Evolutionary conservation across 169 alveolate genomes (phyloP).

Genomic region (Plasmodium inui): DNA sequence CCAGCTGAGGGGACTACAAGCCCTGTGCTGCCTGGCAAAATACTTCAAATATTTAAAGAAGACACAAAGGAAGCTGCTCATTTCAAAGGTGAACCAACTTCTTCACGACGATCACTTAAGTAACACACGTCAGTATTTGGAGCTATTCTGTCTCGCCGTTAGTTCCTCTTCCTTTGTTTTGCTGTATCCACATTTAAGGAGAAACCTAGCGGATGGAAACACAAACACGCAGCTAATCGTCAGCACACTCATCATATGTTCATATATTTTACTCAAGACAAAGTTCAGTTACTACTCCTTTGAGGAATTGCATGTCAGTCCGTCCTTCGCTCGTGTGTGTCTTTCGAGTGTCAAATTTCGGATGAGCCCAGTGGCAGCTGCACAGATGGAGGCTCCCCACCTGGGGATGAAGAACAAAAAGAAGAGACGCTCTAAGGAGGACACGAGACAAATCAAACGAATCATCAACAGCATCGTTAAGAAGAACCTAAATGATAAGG

Average conservation of each 20-base stretch:
- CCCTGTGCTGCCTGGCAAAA: conserved; percentile 72
- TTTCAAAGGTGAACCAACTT: conserved; percentile 14
- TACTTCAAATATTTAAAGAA: conserved; percentile 38
- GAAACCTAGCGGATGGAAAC: neutral
- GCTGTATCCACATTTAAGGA: conserved; percentile 26
- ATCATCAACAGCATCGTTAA: conserved; percentile 16
- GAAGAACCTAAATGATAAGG: neutral
- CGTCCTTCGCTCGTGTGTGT: conserved; percentile 8
- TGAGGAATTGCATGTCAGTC: neutral
- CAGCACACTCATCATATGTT: conserved; percentile 26
- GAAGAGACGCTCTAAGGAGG: neutral
- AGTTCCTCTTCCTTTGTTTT: conserved; percentile 45
- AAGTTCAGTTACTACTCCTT: conserved; percentile 51
- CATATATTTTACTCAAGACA: conserved; percentile 15
- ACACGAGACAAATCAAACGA: conserved; percentile 15
- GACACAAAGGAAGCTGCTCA: conserved; percentile 3
- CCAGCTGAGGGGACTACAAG: conserved; percentile 76
- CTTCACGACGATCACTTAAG: conserved; percentile 31
- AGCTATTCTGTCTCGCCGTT: conserved; percentile 20
- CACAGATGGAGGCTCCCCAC: neutral
- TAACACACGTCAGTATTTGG: conserved; percentile 59
- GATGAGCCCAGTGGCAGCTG: neutral
- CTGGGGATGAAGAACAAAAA: neutral
- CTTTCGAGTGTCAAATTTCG: neutral
- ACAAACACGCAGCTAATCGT: conserved; percentile 13